Conservation (phyloP, 2,329 filamentous ascomycete genomes). For the Venturia nashicola region DNA sequence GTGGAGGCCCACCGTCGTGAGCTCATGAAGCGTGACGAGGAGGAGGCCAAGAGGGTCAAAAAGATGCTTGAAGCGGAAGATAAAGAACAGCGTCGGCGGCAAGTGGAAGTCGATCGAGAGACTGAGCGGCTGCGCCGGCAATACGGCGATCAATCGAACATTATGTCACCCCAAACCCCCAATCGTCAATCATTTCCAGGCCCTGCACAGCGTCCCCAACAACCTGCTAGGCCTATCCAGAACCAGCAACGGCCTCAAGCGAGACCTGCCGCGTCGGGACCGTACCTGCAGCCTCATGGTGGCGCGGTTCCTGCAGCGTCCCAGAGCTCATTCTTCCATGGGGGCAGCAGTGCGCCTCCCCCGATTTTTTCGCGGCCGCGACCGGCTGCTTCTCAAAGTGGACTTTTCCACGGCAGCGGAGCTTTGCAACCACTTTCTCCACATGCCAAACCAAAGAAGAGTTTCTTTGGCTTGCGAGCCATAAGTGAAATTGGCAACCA, state of each 20-base stretch:
- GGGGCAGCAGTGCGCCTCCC: neutral
- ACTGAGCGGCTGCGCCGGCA: slow-evolving; percentile 58
- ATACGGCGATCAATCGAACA: slow-evolving; percentile 48
- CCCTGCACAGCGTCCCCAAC: neutral
- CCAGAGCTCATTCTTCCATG: slow-evolving; percentile 9
- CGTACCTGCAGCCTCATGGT: slow-evolving; percentile 20
- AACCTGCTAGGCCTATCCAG: slow-evolving; percentile 2
- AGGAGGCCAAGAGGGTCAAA: slow-evolving; percentile 46
- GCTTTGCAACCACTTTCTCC: neutral
- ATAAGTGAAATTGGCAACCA: slow-evolving; percentile 16
- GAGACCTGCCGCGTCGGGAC: neutral
- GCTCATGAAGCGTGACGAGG: slow-evolving; percentile 45
- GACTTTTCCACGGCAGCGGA: slow-evolving; percentile 23
- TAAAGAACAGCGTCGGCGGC: slow-evolving; percentile 39
- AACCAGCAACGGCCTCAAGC: slow-evolving; percentile 1
- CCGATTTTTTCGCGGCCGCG: neutral
- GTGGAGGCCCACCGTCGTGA: slow-evolving; percentile 44
- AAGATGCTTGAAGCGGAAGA: slow-evolving; percentile 57
- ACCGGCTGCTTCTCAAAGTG: slow-evolving; percentile 18
- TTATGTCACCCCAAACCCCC: neutral
- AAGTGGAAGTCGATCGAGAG: slow-evolving; percentile 53
- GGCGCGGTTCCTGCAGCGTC: slow-evolving; percentile 10
- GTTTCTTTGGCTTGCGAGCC: slow-evolving; percentile 24
- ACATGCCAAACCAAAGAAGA: slow-evolving; percentile 22
- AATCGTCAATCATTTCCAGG: slow-evolving; percentile 4